Evolutionary conservation across 768 basidiomycete genomes (phyloP), one percentile per base, ranked within the genome.

Genomic region (Trametes cubensis): DNA sequence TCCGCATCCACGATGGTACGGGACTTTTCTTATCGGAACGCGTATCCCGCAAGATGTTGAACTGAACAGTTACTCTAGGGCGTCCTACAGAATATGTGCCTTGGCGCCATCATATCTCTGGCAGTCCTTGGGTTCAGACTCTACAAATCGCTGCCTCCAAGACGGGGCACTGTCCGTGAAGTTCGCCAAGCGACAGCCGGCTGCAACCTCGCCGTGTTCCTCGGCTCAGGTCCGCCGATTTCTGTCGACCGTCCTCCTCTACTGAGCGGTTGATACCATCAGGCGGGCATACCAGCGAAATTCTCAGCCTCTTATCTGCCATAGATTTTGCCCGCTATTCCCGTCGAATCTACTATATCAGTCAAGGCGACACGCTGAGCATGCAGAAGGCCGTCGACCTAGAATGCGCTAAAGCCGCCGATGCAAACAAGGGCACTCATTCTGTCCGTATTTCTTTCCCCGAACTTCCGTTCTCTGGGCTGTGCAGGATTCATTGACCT

Each of bases 211-310:
- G 94, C 91, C 4, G 85, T 97, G 54, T 97, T 98, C 70, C 83
- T 98, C 14, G 96, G 96, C 60, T 98, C 96, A 72, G 95, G 95
- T 91, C 69, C 70, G 80, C 56, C 47, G 30, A 28, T 48, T 48
- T 61, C 50, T 51, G 18, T 13, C 41, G 42, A 20, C 20, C 39
- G 11, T n/a, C 18, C 34, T 30, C 11, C 10, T 18, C 17, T 40
- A 30, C 62, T 54, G 47, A 58, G 21, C 17, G 13, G 6, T n/a
- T 2, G 11, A 7, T 47, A 8, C 45, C 10, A 13, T 18, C 71
- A 98, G 96, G 97, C 47, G 97, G 97, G 0, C 97, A 99, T 76
- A 97, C 95, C 17, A 86, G 83, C 63, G 97, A 99, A 79, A 90
- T 88, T 45, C 74, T 96, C 64, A 78, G 81, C 38, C 79, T 98